phyloP scores from a whole-genome alignment of 1,139 yeast genomes.

The Protomyces lactucae-debilis region DNA sequence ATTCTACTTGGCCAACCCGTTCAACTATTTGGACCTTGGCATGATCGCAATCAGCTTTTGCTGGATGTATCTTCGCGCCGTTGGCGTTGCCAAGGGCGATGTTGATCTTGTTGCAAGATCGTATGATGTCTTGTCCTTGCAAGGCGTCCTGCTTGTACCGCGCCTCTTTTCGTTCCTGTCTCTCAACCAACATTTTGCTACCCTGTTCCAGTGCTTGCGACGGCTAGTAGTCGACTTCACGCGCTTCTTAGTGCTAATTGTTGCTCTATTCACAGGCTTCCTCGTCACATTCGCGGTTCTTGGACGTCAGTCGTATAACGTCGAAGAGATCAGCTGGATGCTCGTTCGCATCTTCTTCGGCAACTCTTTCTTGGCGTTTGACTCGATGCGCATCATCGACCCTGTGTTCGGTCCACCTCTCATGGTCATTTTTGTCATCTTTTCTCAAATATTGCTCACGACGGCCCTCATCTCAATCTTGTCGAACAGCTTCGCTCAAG shows the following conservation, averaged over 20 bases:
- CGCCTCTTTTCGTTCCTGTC: constrained; percentile 39
- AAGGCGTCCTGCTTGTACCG: constrained; percentile 39
- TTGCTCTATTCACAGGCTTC: constrained; percentile 39
- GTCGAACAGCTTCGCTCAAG: constrained; percentile 37
- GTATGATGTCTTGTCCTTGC: constrained; percentile 38
- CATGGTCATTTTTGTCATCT: constrained; percentile 35
- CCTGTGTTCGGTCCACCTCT: constrained; percentile 39
- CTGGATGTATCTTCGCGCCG: constrained; percentile 35
- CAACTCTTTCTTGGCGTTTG: constrained; percentile 38
- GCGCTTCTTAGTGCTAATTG: constrained; percentile 38
- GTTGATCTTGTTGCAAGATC: constrained; percentile 32
- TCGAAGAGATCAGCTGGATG: constrained; percentile 39
- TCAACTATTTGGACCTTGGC: constrained; percentile 38
- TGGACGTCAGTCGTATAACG: constrained; percentile 36
- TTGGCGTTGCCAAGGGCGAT: constrained; percentile 31
- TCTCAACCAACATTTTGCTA: constrained; percentile 40
- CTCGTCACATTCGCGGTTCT: constrained; percentile 39
- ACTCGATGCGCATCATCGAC: constrained; percentile 37
- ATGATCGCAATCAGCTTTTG: constrained; percentile 36
- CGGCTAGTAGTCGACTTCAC: constrained; percentile 38
- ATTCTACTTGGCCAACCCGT: constrained; percentile 37
- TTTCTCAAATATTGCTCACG: constrained; percentile 37
- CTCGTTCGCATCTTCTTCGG: constrained; percentile 40
- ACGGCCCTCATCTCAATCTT: constrained; percentile 40
- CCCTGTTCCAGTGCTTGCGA: constrained; percentile 39